Conservation (phyloP, 1,284 basidiomycete genomes). For the Hemileia vastatrix region DNA sequence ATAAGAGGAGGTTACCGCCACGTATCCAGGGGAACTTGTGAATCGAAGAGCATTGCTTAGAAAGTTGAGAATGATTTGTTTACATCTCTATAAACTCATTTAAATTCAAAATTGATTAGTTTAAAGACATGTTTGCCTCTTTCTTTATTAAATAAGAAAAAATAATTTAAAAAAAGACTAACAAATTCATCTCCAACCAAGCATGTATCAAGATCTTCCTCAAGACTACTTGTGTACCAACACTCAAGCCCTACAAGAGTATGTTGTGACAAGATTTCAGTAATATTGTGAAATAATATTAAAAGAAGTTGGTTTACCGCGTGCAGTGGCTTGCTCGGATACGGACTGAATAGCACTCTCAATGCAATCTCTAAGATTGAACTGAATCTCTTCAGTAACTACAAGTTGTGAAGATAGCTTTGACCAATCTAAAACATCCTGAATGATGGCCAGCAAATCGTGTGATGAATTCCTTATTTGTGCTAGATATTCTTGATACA, state of each 20-base stretch:
- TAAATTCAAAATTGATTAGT: no score
- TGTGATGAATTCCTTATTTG: conserved; percentile 47
- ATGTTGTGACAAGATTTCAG: conserved; percentile 18
- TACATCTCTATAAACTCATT: not conserved
- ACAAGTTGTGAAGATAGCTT: conserved; percentile 47
- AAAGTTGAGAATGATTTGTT: conserved; percentile 23
- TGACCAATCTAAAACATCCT: conserved; percentile 48
- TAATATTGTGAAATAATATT: conserved; percentile 39
- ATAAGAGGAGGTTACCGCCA: not conserved
- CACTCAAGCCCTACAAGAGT: conserved; percentile 27
- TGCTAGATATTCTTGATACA: conserved; percentile 47
- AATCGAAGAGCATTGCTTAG: not conserved
- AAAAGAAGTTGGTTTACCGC: conserved; percentile 41
- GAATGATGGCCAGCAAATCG: conserved; percentile 48
- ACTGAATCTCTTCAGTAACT: conserved; percentile 46
- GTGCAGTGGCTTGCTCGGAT: conserved; percentile 38
- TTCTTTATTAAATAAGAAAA: not conserved
- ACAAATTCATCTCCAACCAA: conserved; percentile 38
- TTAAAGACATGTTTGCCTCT: conserved; percentile 33
- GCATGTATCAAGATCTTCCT: conserved; percentile 29
- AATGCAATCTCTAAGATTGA: conserved; percentile 44
- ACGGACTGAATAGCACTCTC: conserved; percentile 43
- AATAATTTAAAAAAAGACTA: not conserved
- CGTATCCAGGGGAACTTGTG: not conserved
- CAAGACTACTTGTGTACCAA: conserved; percentile 30